phyloP scores from a whole-genome alignment of 495 filamentous ascomycete genomes.

The Podospora sp. region DNA sequence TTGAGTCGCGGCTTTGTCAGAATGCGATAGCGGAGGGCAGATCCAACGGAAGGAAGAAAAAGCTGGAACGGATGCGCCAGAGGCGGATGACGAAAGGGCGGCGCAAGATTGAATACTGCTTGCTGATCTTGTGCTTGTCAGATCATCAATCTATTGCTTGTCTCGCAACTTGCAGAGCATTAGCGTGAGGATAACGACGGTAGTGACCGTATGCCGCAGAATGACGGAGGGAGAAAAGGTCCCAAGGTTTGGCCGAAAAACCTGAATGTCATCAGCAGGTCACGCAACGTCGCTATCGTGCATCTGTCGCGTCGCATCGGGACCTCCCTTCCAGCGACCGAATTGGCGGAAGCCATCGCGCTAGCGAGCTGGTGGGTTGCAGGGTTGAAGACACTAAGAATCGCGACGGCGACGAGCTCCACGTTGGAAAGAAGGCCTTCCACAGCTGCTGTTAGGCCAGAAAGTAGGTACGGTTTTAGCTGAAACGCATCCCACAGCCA shows the following conservation, averaged over 20 bases:
- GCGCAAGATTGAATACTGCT: background rate
- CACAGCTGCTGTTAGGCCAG: conserved; percentile 1
- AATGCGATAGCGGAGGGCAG: background rate
- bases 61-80: conserved; percentile 3
- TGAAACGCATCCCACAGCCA: conserved; percentile 36
- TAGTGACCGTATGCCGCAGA: too few relatives aligned
- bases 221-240: background rate
- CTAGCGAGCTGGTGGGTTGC: background rate
- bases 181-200: background rate
- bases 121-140: conserved; percentile 13
- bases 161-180: background rate
- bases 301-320: background rate
- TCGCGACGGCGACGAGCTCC: conserved; percentile 1
- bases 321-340: background rate
- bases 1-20: background rate
- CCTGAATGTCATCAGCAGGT: background rate
- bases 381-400: conserved; percentile 7
- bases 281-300: background rate
- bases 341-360: background rate
- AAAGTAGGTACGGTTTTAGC: conserved; percentile 27
- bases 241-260: background rate
- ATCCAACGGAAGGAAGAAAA: background rate
- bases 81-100: conserved; percentile 2
- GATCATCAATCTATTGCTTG: background rate
- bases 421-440: conserved; percentile 7